Evolutionary conservation across 1,139 yeast species (phyloP).

Genomic region (Lodderomyces metapsilosis): DNA sequence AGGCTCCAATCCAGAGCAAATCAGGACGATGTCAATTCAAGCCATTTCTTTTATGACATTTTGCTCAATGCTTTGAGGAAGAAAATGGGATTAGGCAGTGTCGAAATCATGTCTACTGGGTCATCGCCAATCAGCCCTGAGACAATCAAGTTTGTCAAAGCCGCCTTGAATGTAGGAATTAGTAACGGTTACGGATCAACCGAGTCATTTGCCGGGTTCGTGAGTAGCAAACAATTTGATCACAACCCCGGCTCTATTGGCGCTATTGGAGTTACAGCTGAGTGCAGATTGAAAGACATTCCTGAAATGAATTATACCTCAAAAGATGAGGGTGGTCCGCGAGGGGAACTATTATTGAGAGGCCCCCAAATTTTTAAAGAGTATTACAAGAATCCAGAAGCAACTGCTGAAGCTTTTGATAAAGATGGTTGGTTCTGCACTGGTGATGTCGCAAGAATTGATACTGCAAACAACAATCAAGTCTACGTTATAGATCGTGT

Average conservation of each 20-base stretch:
- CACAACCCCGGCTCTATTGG: constrained; percentile 44
- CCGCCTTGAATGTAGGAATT: constrained; percentile 37
- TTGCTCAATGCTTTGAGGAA: constrained; percentile 25
- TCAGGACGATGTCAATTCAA: constrained; percentile 12
- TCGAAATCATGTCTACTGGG: constrained; percentile 31
- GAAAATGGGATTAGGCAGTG: constrained; percentile 37
- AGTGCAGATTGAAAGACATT: constrained; percentile 34
- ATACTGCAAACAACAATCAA: constrained; percentile 19
- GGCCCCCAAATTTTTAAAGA: constrained; percentile 39
- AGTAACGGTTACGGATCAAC: constrained; percentile 48
- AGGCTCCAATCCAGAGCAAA: constrained; percentile 24
- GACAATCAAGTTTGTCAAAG: constrained; percentile 41
- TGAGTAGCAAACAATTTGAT: constrained; percentile 24
- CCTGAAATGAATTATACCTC: constrained; percentile 39
- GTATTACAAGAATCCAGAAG: constrained; percentile 40
- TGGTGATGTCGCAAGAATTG: constrained; percentile 39
- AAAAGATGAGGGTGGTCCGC: constrained; percentile 34
- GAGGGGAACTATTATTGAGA: constrained; percentile 42
- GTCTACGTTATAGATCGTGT: constrained; percentile 41
- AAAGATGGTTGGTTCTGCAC: too few species aligned
- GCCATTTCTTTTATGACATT: constrained; percentile 33
- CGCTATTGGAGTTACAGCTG: constrained; percentile 32
- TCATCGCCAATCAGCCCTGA: constrained; percentile 46
- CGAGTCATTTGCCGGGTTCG: constrained; percentile 45
- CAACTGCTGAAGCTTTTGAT: constrained; percentile 42